A percentile compares a stretch with the other conserved stretches of the same genome.
These are phyloP conservation scores for Dryadomyces sulphureus DNA, from an alignment of 2,329 filamentous ascomycete species.

Conservation along the genomic window DNA sequence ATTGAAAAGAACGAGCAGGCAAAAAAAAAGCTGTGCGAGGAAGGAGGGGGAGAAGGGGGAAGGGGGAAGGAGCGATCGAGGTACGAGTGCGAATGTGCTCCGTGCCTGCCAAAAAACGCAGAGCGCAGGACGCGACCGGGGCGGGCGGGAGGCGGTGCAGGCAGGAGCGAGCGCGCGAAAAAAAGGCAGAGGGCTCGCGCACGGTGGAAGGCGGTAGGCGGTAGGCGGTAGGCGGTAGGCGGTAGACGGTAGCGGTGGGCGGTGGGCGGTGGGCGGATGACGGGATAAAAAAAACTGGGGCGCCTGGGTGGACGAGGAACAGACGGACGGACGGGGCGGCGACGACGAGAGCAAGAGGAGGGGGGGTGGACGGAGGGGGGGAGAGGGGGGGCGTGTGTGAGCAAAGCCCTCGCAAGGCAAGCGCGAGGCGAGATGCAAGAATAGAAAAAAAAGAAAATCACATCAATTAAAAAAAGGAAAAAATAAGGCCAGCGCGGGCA, in stretches of 20 bases:
- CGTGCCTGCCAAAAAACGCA: too few species aligned
- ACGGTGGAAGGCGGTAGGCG: conserved; percentile 8
- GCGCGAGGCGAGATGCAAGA: conserved; percentile 1
- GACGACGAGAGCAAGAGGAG: conserved; percentile 1
- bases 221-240: conserved; percentile 8
- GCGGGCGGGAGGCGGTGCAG: conserved; percentile 2
- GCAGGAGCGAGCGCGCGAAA: too few species aligned
- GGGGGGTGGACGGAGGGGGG: background rate
- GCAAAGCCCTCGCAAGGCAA: background rate
- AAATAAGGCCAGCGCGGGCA: background rate
- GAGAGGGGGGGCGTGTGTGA: conserved; percentile 2
- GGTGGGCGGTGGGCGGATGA: conserved; percentile 11
- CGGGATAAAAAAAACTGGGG: conserved; percentile 8
- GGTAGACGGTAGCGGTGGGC: conserved; percentile 9
- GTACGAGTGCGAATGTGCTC: background rate
- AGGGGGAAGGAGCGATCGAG: background rate
- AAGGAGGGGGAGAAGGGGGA: background rate
- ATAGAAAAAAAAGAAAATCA: background rate
- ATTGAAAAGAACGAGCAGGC: background rate
- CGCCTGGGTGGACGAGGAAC: background rate
- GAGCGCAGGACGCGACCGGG: background rate
- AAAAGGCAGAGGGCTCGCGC: too few species aligned
- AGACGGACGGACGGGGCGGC: conserved; percentile 9
- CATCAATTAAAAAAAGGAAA: background rate
- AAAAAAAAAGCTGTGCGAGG: background rate